Base-by-base conservation (phyloP, 1,139 yeast genomes). In the Yamadazyma taylorii region DNA sequence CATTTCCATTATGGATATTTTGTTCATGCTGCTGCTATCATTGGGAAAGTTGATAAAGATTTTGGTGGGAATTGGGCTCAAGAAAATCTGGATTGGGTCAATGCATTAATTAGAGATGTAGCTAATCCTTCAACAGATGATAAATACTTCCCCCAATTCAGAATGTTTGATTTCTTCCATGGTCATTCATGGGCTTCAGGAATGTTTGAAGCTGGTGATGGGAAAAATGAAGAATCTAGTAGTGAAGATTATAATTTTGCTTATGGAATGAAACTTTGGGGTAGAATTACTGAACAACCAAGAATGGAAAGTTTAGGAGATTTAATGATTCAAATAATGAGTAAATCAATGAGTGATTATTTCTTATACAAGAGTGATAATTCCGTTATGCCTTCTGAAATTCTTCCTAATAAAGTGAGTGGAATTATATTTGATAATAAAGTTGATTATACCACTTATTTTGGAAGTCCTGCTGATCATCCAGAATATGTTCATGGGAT, bases 161-260 rank as follows among this genome's bases (percentile, higher is more conserved):
- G 95, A 53, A 73, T 70, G 69, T 85, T 85, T 60, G 90, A 84
- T 56, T 85, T 85, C 85, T 85, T 63, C 61, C 71, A 72, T 33
- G 95, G 95, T 24, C 92, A 85, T 58, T 82, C 92, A 3, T 85
- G 90, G 88, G 92, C 94, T 5, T 75, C 77, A 41, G 94, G 95
- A 14, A 61, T 85, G 43, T 27, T 27, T 16, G 30, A 5, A 27
- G 30, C 30, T 9, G 30, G 30, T 16, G 84, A 85, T 61, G 95
- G 85, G 58, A 27, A 27, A 16, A 27, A 27, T 16, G 30, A 27
- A 27, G 30, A 27, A 11, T 81, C 88, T 5, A 67, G 85, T n/a
- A 80, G 89, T 17, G 95, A 85, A 56, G 92, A 85, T 55, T 81
- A 79, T 65, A 84, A 85, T 61, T 82, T 81, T 52, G 79, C 85